Percentiles rank a stretch among this genome's conserved stretches.
Evolutionary conservation across 768 basidiomycete genomes (phyloP).

Genomic region (Macrolepiota fuliginosa): DNA sequence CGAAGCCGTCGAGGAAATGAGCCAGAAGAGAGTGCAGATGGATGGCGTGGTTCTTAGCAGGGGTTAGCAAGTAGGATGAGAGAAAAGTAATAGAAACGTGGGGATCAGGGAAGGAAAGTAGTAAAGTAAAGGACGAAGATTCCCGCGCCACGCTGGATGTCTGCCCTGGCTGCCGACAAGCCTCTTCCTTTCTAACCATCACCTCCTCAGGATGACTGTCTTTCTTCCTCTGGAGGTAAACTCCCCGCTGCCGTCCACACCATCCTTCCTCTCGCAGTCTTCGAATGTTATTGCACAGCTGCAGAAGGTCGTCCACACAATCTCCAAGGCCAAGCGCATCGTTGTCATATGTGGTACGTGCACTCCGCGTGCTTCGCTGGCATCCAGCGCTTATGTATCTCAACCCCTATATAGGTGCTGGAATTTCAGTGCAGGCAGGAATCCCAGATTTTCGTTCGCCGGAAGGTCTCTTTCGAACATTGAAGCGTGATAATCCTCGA

Average conservation of each 20-base stretch:
- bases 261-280: slow-evolving; percentile 54
- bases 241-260: slow-evolving; percentile 45
- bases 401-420: slow-evolving; percentile 57
- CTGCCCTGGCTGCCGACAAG: slow-evolving; percentile 10
- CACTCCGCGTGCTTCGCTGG: slow-evolving; percentile 10
- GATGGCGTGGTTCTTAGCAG: too few species aligned
- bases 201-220: slow-evolving; percentile 48
- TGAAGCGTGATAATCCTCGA: slow-evolving; percentile 77
- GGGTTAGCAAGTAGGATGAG: background rate
- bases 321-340: slow-evolving; percentile 77
- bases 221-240: slow-evolving; percentile 57
- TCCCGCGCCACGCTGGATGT: slow-evolving; percentile 13
- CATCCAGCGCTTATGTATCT: slow-evolving; percentile 10
- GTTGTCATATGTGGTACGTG: slow-evolving; percentile 84
- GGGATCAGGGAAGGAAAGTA: background rate
- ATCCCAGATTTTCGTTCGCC: slow-evolving; percentile 89
- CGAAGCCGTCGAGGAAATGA: background rate
- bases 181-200: slow-evolving; percentile 8
- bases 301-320: slow-evolving; percentile 55
- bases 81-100: background rate
- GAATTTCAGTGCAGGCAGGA: slow-evolving; percentile 83
- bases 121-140: background rate
- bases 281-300: slow-evolving; percentile 45
- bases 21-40: background rate
- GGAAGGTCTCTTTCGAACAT: slow-evolving; percentile 73